These are phyloP conservation scores for Starmerella stellata DNA, from an alignment of 805 yeast genomes.

Conservation along the genomic window DNA sequence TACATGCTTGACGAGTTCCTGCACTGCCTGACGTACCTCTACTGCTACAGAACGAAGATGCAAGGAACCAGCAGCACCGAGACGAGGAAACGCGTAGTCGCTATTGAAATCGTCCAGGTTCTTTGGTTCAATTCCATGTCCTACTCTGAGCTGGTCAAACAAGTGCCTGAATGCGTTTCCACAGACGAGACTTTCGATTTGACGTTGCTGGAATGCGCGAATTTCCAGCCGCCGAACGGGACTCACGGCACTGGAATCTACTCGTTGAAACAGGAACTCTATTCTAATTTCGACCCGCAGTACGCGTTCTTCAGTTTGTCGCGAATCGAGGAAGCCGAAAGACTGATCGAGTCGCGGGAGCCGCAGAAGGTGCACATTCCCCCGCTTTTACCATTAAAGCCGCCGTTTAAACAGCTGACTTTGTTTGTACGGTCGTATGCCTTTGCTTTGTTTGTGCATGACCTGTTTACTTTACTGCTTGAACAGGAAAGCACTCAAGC, in stretches of 20 bases:
- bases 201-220: constrained; percentile 38
- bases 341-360: constrained; percentile 34
- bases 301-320: constrained; percentile 62
- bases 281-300: constrained; percentile 54
- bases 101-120: constrained; percentile 60
- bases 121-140: constrained; percentile 59
- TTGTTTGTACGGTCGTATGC: constrained; percentile 18
- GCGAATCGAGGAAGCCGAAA: constrained; percentile 68
- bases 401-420: constrained; percentile 21
- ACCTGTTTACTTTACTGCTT: constrained; percentile 6
- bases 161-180: constrained; percentile 58
- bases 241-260: constrained; percentile 45
- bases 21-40: constrained; percentile 43
- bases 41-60: constrained; percentile 50
- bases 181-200: constrained; percentile 59
- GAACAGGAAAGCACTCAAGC: constrained; percentile 21
- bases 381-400: constrained; percentile 20
- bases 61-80: constrained; percentile 31
- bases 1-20: constrained; percentile 68
- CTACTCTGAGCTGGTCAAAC: constrained; percentile 49
- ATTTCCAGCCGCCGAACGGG: constrained; percentile 42
- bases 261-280: constrained; percentile 40
- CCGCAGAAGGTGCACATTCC: constrained; percentile 44
- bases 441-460: constrained; percentile 17
- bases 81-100: constrained; percentile 34